Conservation (phyloP, 108 stramenopile species). For the Nannochloropsis oceanica region DNA sequence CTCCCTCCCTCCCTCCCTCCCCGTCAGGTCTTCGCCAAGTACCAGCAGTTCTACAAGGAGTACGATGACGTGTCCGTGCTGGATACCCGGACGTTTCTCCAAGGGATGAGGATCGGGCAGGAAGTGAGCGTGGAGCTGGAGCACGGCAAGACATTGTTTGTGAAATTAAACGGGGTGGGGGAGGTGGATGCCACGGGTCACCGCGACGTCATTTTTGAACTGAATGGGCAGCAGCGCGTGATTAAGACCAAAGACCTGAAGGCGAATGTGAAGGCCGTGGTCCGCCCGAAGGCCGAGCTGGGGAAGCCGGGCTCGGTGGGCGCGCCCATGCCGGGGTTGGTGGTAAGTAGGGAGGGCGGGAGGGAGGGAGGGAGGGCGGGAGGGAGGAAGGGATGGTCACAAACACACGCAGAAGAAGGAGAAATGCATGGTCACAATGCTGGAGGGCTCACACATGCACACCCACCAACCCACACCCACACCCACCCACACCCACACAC, state of each 20-base stretch:
- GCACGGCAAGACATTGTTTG: constrained; percentile 59
- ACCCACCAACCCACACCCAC: too few species aligned
- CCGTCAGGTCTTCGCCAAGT: constrained; percentile 69
- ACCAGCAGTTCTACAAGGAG: constrained; percentile 63
- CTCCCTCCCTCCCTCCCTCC: constrained; percentile 6
- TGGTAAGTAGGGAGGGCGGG: constrained; percentile 57
- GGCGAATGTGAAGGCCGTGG: constrained; percentile 24
- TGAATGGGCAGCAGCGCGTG: constrained; percentile 73
- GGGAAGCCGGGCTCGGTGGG: constrained; percentile 48
- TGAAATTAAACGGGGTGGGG: constrained; percentile 54
- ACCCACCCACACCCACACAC: too few species aligned
- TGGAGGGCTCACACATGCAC: too few species aligned
- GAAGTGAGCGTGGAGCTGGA: constrained; percentile 57
- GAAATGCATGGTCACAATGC: too few species aligned
- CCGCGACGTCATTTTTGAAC: constrained; percentile 69
- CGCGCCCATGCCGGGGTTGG: constrained; percentile 88
- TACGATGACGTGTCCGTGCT: constrained; percentile 60
- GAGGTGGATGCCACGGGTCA: constrained; percentile 52
- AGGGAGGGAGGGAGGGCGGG: not conserved
- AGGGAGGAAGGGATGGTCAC: too few species aligned
- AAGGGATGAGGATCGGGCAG: constrained; percentile 75
- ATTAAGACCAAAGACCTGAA: constrained; percentile 34
- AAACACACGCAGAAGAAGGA: too few species aligned
- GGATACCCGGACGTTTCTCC: constrained; percentile 78
- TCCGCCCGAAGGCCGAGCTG: constrained; percentile 29